These are phyloP conservation scores for Fusarium sp. DNA, from an alignment of 2,329 filamentous ascomycete species.

Conservation along the genomic window DNA sequence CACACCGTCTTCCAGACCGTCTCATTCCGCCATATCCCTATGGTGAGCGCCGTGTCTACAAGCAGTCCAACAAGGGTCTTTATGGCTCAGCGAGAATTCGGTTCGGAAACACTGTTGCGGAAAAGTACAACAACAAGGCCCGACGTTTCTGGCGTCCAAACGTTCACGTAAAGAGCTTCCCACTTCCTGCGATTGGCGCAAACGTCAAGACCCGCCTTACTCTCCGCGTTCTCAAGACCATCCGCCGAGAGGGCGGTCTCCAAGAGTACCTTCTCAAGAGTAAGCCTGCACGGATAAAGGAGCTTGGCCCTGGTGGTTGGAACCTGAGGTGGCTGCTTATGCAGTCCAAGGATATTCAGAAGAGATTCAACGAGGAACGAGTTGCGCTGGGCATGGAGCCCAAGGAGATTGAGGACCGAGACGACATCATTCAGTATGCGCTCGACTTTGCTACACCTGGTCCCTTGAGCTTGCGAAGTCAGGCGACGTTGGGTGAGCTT, in stretches of 20 bases:
- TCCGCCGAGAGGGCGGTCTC: conserved; percentile 89
- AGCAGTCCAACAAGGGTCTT: conserved; percentile 83
- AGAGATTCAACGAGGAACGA: conserved; percentile 76
- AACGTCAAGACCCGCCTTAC: conserved; percentile 79
- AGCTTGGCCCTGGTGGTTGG: conserved; percentile 93
- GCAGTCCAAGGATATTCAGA: conserved; percentile 78
- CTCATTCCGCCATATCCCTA: conserved; percentile 80
- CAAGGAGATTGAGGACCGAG: conserved; percentile 55
- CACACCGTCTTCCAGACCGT: conserved; percentile 62
- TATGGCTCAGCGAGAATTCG: conserved; percentile 80
- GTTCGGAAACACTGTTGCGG: conserved; percentile 85
- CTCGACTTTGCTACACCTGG: conserved; percentile 61
- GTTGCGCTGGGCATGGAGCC: conserved; percentile 72
- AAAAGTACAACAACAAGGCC: conserved; percentile 78
- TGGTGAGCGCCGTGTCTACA: conserved; percentile 79
- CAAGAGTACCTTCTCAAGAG: conserved; percentile 92
- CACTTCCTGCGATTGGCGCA: conserved; percentile 72
- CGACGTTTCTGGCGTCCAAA: conserved; percentile 84
- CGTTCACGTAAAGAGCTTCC: conserved; percentile 78
- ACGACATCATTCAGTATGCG: conserved; percentile 59
- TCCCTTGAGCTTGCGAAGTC: conserved; percentile 55
- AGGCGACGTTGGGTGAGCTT: conserved; percentile 58
- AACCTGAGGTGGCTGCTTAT: conserved; percentile 90
- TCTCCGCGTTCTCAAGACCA: conserved; percentile 77
- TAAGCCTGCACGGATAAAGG: conserved; percentile 83